phyloP scores from a whole-genome alignment of 163 green algal genomes.

The Scenedesmus sp. region DNA sequence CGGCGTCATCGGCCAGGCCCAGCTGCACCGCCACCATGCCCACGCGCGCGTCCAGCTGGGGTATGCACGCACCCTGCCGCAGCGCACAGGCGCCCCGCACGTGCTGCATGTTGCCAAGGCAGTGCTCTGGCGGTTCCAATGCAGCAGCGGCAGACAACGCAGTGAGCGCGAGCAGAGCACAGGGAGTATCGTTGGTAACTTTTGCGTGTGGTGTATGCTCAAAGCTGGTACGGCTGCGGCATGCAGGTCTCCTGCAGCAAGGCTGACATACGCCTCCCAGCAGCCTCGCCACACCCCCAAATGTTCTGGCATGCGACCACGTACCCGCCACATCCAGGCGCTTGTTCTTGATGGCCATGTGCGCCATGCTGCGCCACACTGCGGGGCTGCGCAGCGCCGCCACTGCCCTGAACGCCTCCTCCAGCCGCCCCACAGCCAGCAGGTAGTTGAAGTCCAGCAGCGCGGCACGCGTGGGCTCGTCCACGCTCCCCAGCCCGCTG shows the following conservation, averaged over 20 bases:
- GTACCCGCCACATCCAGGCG: slow-evolving; percentile 80
- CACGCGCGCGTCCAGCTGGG: slow-evolving; percentile 75
- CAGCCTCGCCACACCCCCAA: background rate
- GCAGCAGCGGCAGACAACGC: background rate
- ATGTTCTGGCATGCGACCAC: background rate
- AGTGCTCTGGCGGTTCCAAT: slow-evolving; percentile 65
- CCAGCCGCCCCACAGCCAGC: slow-evolving; percentile 79
- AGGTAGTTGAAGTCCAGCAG: slow-evolving; percentile 84
- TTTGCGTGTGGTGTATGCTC: too few relatives aligned
- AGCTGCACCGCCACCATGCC: slow-evolving; percentile 81
- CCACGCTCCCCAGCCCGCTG: slow-evolving; percentile 60
- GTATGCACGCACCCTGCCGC: slow-evolving; percentile 66
- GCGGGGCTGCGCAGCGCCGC: slow-evolving; percentile 63
- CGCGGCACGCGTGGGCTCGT: slow-evolving; percentile 67
- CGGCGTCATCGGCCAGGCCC: slow-evolving; percentile 79
- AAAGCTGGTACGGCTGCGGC: background rate
- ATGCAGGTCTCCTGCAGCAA: background rate
- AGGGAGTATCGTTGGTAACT: background rate
- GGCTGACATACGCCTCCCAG: too few relatives aligned
- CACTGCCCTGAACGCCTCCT: slow-evolving; percentile 80
- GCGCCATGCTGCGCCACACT: slow-evolving; percentile 85
- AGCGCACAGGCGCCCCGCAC: slow-evolving; percentile 70
- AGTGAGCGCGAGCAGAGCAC: background rate
- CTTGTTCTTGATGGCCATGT: slow-evolving; percentile 85
- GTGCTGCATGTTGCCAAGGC: slow-evolving; percentile 83